These are phyloP conservation scores for Malus orientalis DNA, from an alignment of 306 rosid species.

Conservation along the genomic window DNA sequence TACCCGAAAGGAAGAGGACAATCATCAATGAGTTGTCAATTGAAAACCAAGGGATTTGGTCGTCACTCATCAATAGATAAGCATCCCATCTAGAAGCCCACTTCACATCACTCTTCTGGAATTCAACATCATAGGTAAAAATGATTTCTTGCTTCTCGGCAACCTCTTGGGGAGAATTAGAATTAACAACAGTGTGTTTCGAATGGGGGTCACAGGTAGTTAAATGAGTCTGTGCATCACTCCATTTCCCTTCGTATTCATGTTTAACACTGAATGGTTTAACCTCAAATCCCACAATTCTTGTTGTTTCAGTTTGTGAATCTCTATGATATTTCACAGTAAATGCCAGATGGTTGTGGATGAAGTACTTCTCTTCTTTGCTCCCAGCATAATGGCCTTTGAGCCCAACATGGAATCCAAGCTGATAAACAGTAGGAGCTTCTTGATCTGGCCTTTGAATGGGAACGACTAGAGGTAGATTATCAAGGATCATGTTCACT, in stretches of 20 bases:
- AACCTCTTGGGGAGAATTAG: conserved; percentile 90
- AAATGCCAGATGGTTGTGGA: conserved; percentile 91
- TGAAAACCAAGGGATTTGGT: conserved; percentile 96
- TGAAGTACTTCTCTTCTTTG: conserved; percentile 73
- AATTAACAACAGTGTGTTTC: conserved; percentile 65
- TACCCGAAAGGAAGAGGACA: conserved; percentile 96
- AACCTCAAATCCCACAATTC: conserved; percentile 98
- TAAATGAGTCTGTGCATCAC: conserved; percentile 51
- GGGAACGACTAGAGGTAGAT: conserved; percentile 87
- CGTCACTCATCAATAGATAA: conserved; percentile 87
- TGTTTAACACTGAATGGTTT: conserved; percentile 87
- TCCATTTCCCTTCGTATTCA: conserved; percentile 81
- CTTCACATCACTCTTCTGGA: conserved; percentile 92
- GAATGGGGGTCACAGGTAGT: conserved; percentile 92
- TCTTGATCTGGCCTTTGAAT: conserved; percentile 65
- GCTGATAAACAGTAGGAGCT: conserved; percentile 70
- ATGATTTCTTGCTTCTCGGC: conserved; percentile 77
- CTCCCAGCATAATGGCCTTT: conserved; percentile 74
- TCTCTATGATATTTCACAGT: conserved; percentile 84
- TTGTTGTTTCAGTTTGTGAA: conserved; percentile 59
- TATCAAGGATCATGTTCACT: conserved; percentile 98
- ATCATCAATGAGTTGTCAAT: conserved; percentile 95
- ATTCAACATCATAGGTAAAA: conserved; percentile 92
- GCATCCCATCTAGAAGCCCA: conserved; percentile 99
- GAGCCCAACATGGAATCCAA: conserved; percentile 82